phyloP scores from a whole-genome alignment of 192 early-diverging fungal genomes.

The Coemansia sp. region DNA sequence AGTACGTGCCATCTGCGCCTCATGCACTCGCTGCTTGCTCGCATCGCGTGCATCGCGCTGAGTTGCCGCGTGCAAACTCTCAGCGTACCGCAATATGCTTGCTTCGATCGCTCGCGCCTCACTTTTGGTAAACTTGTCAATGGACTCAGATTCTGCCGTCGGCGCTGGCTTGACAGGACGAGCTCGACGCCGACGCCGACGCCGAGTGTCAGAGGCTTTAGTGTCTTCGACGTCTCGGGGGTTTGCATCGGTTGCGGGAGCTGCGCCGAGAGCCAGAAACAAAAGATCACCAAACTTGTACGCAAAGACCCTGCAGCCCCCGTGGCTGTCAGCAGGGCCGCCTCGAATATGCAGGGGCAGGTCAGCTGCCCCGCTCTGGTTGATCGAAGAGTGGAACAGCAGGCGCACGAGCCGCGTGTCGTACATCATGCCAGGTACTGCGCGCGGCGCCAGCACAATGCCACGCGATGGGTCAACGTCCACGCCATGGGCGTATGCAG shows the following conservation, averaged over 20 bases:
- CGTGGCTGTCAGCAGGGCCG: too few species aligned
- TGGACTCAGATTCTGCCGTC: too few species aligned
- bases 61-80: slow-evolving; percentile 34
- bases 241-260: background rate
- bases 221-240: too few species aligned
- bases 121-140: background rate
- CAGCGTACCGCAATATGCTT: slow-evolving; percentile 36
- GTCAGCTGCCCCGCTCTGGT: slow-evolving; percentile 8
- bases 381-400: slow-evolving; percentile 8
- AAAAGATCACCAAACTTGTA: slow-evolving; percentile 51
- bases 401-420: slow-evolving; percentile 27
- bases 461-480: slow-evolving; percentile 43
- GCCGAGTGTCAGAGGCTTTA: too few species aligned
- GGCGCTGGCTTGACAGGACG: too few species aligned
- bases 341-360: slow-evolving; percentile 13
- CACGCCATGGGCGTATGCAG: slow-evolving; percentile 40
- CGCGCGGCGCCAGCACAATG: slow-evolving; percentile 42
- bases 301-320: slow-evolving; percentile 24
- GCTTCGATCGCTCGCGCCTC: slow-evolving; percentile 23
- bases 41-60: slow-evolving; percentile 25
- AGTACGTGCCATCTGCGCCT: slow-evolving; percentile 13
- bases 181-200: too few species aligned
- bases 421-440: slow-evolving; percentile 40
- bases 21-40: slow-evolving; percentile 1
- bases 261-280: slow-evolving; percentile 19